Percentiles rank a stretch among this genome's conserved stretches.
Evolutionary conservation across 2,329 filamentous ascomycete species (phyloP).

Genomic region (Ciborinia camelliae): DNA sequence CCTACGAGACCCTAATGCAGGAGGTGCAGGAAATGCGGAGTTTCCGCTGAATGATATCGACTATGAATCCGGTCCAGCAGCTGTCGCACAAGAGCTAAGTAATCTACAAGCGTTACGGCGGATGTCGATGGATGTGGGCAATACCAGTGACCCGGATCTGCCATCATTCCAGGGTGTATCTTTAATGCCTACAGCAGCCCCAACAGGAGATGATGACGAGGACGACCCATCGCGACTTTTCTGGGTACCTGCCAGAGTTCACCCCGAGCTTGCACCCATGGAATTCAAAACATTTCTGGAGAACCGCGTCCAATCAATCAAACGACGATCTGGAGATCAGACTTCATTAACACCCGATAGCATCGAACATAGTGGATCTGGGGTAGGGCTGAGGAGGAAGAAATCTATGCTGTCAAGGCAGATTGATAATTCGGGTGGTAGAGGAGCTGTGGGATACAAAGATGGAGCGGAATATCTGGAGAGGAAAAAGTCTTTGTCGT

Average conservation of each 20-base stretch:
- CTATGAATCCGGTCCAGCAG: conserved; percentile 69
- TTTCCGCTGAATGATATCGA: conserved; percentile 70
- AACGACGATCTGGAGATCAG: conserved; percentile 75
- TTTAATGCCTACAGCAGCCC: conserved; percentile 67
- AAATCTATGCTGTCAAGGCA: conserved; percentile 95
- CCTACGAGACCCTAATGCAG: conserved; percentile 38
- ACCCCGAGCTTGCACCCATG: conserved; percentile 90
- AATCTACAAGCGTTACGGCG: conserved; percentile 70
- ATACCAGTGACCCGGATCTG: conserved; percentile 64
- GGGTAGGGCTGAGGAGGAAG: conserved; percentile 70
- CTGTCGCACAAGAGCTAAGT: conserved; percentile 68
- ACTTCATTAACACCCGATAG: conserved; percentile 56
- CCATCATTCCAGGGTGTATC: conserved; percentile 65
- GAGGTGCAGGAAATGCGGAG: conserved; percentile 54
- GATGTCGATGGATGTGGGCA: conserved; percentile 75
- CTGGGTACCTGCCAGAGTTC: conserved; percentile 92
- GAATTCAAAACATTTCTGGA: conserved; percentile 98
- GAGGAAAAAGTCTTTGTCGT: conserved; percentile 63
- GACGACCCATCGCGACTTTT: conserved; percentile 84
- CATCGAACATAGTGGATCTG: conserved; percentile 52
- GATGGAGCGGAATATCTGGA: conserved; percentile 81
- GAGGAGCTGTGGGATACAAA: conserved; percentile 61
- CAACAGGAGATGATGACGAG: conserved; percentile 72
- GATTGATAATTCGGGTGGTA: conserved; percentile 68
- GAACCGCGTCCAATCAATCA: conserved; percentile 85